These are phyloP conservation scores for Neurospora sublineolata DNA, from an alignment of 495 filamentous ascomycete genomes.

Conservation along the genomic window DNA sequence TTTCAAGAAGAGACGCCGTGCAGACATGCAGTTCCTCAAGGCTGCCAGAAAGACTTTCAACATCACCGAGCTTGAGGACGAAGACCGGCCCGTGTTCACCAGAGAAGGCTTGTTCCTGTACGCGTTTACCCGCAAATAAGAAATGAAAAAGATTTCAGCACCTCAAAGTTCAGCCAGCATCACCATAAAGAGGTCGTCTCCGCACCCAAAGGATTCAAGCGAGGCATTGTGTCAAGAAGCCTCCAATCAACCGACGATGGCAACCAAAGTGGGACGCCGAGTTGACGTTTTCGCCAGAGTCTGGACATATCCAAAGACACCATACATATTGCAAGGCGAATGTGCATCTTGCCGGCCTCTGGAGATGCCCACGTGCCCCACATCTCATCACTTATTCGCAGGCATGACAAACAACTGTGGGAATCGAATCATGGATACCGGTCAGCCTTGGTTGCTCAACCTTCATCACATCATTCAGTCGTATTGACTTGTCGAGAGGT, in stretches of 20 bases:
- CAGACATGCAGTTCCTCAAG: conserved; percentile 63
- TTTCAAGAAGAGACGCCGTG: conserved; percentile 77
- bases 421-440: background rate
- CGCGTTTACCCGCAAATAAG: conserved; percentile 41
- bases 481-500: background rate
- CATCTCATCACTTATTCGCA: background rate
- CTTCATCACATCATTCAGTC: background rate
- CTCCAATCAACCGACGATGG: background rate
- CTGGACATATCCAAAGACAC: background rate
- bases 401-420: background rate
- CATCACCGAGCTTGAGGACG: conserved; percentile 51
- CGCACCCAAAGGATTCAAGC: background rate
- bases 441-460: background rate
- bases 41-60: conserved; percentile 51
- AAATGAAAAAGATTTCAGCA: background rate
- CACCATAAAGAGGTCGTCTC: background rate
- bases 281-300: background rate
- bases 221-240: background rate
- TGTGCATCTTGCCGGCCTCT: background rate
- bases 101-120: conserved; percentile 56
- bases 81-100: conserved; percentile 46
- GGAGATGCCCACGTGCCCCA: background rate
- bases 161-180: background rate
- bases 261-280: background rate
- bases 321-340: background rate